phyloP scores from a whole-genome alignment of 2,329 filamentous ascomycete genomes.

The Periconia digitata region DNA sequence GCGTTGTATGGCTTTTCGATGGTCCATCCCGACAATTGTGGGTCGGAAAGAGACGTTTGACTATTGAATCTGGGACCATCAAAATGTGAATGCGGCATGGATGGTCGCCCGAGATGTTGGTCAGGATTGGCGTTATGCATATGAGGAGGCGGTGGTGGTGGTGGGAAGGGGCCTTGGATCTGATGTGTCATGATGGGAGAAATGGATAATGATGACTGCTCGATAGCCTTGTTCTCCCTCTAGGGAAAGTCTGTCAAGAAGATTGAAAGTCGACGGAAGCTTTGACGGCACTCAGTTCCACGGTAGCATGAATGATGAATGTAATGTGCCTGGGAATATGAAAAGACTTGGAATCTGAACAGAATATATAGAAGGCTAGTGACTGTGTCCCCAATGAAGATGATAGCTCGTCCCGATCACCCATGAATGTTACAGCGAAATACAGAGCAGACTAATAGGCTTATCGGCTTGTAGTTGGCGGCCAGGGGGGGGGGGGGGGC shows the following conservation, averaged over 20 bases:
- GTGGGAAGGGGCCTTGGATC: slow-evolving; percentile 1
- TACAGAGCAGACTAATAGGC: neutral
- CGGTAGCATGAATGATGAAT: neutral
- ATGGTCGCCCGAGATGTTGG: neutral
- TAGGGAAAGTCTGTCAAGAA: no score
- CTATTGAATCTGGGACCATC: neutral
- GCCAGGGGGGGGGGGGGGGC: neutral
- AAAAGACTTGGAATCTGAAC: neutral
- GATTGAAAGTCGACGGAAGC: neutral
- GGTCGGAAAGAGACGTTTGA: neutral
- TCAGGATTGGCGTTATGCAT: neutral
- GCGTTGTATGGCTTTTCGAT: slow-evolving; percentile 23
- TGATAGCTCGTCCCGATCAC: neutral
- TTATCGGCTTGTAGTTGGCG: neutral
- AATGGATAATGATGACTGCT: no score
- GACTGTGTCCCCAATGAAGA: neutral
- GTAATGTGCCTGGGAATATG: neutral
- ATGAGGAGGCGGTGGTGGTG: neutral
- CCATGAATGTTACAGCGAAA: neutral
- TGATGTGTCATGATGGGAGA: no score
- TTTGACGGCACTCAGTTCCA: neutral
- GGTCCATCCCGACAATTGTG: slow-evolving; percentile 26
- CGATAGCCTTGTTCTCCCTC: no score
- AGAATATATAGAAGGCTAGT: slow-evolving; percentile 7
- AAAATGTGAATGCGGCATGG: slow-evolving; percentile 1